Evolutionary conservation across 768 basidiomycete species (phyloP).

Genomic region (Serendipita indica): DNA sequence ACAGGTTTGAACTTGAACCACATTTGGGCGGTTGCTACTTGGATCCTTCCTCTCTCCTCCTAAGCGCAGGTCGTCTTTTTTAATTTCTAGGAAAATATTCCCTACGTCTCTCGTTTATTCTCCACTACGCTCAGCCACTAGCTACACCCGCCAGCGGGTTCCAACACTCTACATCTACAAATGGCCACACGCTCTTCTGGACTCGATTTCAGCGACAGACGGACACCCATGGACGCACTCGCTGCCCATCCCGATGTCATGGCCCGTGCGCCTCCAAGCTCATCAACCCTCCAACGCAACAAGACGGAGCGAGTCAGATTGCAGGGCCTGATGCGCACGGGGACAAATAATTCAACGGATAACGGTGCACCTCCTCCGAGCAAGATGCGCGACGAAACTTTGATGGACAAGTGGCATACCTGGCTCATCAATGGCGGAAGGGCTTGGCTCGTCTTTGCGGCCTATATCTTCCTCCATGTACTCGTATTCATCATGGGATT

Average conservation of each 20-base stretch:
- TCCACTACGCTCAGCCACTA: background rate
- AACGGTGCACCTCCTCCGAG: constrained; percentile 25
- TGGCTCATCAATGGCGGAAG: constrained; percentile 96
- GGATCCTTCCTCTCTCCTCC: background rate
- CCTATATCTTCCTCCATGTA: constrained; percentile 69
- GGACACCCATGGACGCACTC: constrained; percentile 19
- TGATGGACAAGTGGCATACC: constrained; percentile 36
- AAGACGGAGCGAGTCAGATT: constrained; percentile 69
- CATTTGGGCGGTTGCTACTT: background rate
- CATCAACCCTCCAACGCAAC: constrained; percentile 59
- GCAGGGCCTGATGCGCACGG: constrained; percentile 66
- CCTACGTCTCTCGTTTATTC: background rate
- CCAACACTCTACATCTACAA: background rate
- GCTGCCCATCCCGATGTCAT: constrained; percentile 31
- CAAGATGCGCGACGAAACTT: constrained; percentile 1
- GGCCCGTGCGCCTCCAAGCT: constrained; percentile 26
- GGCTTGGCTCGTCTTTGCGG: constrained; percentile 56
- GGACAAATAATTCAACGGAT: constrained; percentile 25
- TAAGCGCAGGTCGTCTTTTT: constrained; percentile 4
- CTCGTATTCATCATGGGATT: constrained; percentile 66
- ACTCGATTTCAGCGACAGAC: constrained; percentile 53
- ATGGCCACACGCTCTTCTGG: constrained; percentile 35
- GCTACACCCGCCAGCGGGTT: background rate
- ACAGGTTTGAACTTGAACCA: background rate
- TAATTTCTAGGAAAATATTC: background rate